Evolutionary conservation across 257 asterid species (phyloP), one percentile per base, ranked within the genome.

Genomic region (Solanum tarijense): DNA sequence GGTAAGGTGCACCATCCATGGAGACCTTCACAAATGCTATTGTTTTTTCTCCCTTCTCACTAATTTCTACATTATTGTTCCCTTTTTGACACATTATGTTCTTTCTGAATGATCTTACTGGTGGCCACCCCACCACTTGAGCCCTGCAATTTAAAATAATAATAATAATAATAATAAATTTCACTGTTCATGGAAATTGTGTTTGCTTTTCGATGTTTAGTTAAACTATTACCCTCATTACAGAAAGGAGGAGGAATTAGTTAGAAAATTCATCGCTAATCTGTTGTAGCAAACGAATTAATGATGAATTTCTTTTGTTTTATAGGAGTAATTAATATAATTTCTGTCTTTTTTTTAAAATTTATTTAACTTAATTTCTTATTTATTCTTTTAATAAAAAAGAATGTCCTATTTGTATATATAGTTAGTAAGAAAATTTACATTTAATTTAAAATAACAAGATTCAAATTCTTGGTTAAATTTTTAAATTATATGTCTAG

Each of bases 121-220:
- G 94, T 43, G 94, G 94, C 94, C 93, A 92, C 21, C 94, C 94
- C 52, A 92, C 94, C 89, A 92, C 93, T 85, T 91, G 94, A 25
- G 91, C 89, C 90, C 94, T 92, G 60, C 29, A 90, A 25, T 60
- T 12, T 29, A 2, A 23, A 4, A 25, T 3, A 11, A 10, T 1
- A 48, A n/a, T 31, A n/a, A 29, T 29, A 31, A 39, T 2, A 39
- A 1, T 23, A 18, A 10, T 1, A 48, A n/a, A 25, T 43, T 16
- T 68, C 27, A 32, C 20, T 72, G 35, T 32, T 71, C 41, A 32
- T 71, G n/a, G 11, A 71, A 71, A 31, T 31, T 68, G 36, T 68
- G 21, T 29, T 68, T 12, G 38, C 18, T 72, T 16, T 14, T 72
- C 13, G 27, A 73, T 73, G 43, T 34, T 34, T 34, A n/a, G 27